A percentile compares a stretch with the other conserved stretches of the same genome.
phyloP scores from a whole-genome alignment of 2,329 filamentous ascomycete species.

The Geoglossum cookeanum region DNA sequence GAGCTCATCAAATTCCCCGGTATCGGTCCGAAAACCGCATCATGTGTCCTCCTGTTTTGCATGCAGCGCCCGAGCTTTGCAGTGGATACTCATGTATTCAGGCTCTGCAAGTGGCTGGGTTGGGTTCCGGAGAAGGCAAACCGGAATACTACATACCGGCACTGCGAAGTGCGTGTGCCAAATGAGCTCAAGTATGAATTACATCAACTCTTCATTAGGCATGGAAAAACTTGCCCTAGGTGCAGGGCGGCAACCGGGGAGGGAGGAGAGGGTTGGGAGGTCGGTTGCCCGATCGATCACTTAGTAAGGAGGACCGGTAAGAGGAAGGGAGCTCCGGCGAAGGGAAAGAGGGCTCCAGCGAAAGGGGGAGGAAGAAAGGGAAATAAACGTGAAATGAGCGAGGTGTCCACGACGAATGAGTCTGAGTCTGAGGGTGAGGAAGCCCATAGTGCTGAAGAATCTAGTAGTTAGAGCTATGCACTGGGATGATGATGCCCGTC shows the following conservation, averaged over 20 bases:
- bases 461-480: neutral
- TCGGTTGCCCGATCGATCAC: conserved; percentile 45
- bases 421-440: neutral
- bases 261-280: conserved; percentile 41
- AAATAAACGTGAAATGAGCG: conserved; percentile 1
- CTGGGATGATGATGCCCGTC: neutral
- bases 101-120: conserved; percentile 39
- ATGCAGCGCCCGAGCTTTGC: conserved; percentile 43
- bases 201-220: conserved; percentile 40
- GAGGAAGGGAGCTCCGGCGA: conserved; percentile 25
- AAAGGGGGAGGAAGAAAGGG: conserved; percentile 7
- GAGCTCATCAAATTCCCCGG: conserved; percentile 39
- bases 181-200: conserved; percentile 43
- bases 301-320: conserved; percentile 37
- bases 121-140: conserved; percentile 24
- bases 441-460: neutral
- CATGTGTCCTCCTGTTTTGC: conserved; percentile 45
- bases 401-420: neutral
- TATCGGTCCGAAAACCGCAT: conserved; percentile 47
- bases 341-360: conserved; percentile 12
- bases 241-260: conserved; percentile 42
- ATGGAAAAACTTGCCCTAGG: conserved; percentile 41
- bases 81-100: conserved; percentile 48
- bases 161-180: conserved; percentile 40
- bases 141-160: conserved; percentile 35